phyloP scores from a whole-genome alignment of 768 basidiomycete genomes.

The Candolleomyces efflorescens region DNA sequence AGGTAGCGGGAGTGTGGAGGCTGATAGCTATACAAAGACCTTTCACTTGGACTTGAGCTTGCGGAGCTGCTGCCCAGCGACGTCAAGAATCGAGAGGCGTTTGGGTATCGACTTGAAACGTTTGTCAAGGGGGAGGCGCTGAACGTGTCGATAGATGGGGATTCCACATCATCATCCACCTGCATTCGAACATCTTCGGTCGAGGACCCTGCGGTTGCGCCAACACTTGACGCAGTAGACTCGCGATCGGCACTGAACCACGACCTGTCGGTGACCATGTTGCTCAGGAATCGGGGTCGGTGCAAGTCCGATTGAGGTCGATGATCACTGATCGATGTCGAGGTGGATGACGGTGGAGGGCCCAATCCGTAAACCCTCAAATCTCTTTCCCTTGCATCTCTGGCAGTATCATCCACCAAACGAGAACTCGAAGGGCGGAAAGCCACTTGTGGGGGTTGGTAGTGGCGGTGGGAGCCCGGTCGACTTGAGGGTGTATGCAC shows the following conservation, averaged over 20 bases:
- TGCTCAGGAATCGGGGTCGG: too few species aligned
- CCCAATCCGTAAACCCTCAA: background rate
- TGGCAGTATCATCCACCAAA: background rate
- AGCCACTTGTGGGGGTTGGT: background rate
- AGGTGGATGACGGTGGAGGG: background rate
- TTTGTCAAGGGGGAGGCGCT: too few species aligned
- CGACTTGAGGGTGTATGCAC: background rate
- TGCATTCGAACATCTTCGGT: background rate
- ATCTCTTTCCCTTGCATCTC: background rate
- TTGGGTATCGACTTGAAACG: too few species aligned
- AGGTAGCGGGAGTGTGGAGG: too few species aligned
- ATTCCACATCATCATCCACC: background rate
- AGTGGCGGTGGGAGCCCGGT: background rate
- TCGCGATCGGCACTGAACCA: too few species aligned
- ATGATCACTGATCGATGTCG: background rate
- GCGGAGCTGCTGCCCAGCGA: too few species aligned
- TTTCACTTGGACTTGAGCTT: too few species aligned
- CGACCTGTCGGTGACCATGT: too few species aligned
- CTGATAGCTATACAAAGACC: too few species aligned
- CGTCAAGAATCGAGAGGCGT: too few species aligned
- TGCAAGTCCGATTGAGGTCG: background rate
- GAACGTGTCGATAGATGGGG: too few species aligned
- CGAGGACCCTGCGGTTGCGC: background rate
- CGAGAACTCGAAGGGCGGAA: background rate
- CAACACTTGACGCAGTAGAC: background rate